phyloP scores from a whole-genome alignment of 1,139 yeast species.

The Pichia norvegensis region DNA sequence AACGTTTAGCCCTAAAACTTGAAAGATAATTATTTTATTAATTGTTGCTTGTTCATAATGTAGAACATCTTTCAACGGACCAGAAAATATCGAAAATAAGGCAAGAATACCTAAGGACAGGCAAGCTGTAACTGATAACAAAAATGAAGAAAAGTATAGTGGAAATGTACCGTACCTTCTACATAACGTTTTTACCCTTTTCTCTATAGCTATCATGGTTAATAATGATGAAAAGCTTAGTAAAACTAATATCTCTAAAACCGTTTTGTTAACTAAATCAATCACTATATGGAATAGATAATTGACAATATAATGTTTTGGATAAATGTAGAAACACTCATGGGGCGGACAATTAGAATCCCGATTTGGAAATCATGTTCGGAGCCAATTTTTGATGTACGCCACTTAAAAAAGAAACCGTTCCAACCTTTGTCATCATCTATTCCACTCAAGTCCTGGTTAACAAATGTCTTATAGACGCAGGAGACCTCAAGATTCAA shows the following conservation, averaged over 20 bases:
- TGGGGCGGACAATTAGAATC: too few species aligned
- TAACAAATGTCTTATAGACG: slow-evolving; percentile 21
- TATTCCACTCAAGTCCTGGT: not conserved
- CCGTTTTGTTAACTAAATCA: too few species aligned
- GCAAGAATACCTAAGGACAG: slow-evolving; percentile 26
- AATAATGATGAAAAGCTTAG: too few species aligned
- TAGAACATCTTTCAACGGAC: slow-evolving; percentile 22
- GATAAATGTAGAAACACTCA: too few species aligned
- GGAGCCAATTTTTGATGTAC: too few species aligned
- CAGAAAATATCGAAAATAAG: slow-evolving; percentile 27
- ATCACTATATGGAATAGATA: too few species aligned
- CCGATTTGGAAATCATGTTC: too few species aligned
- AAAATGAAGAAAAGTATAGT: slow-evolving; percentile 21
- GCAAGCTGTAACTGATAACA: slow-evolving; percentile 23
- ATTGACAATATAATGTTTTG: too few species aligned
- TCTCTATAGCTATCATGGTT: not conserved
- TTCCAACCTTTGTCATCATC: too few species aligned
- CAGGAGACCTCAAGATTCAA: slow-evolving; percentile 13
- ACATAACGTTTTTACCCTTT: slow-evolving; percentile 7
- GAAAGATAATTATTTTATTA: slow-evolving; percentile 27
- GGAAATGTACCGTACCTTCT: slow-evolving; percentile 20
- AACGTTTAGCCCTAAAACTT: slow-evolving; percentile 25
- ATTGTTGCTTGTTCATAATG: slow-evolving; percentile 24
- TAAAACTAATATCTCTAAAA: too few species aligned
- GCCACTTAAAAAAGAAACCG: too few species aligned